Conservation (phyloP, 176 grass and related monocot species). For the Aegilops speltoides region DNA sequence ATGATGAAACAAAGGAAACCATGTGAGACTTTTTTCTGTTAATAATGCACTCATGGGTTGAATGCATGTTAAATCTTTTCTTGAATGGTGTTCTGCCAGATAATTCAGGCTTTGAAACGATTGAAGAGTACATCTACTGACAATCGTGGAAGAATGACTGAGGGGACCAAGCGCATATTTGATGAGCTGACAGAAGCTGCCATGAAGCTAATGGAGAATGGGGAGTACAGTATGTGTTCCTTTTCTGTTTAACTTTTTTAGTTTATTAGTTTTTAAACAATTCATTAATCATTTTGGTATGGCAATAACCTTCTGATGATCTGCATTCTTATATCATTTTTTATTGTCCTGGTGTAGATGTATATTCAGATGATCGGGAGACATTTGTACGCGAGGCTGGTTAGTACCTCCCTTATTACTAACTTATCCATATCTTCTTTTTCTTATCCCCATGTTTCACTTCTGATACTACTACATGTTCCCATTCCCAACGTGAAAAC, state of each 20-base stretch:
- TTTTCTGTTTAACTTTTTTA: constrained; percentile 15
- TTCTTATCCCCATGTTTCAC: not conserved
- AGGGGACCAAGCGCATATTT: constrained; percentile 73
- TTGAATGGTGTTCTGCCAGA: constrained; percentile 35
- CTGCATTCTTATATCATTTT: constrained; percentile 22
- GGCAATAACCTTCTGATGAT: not conserved
- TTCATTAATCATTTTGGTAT: not conserved
- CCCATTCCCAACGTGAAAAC: not conserved
- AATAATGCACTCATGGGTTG: not conserved
- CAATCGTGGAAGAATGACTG: constrained; percentile 72
- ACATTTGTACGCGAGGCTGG: constrained; percentile 88
- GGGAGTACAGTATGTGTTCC: constrained; percentile 69
- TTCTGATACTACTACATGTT: not conserved
- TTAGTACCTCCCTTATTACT: constrained; percentile 43
- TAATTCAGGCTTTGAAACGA: constrained; percentile 88
- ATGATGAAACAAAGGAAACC: not conserved
- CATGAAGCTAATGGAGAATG: constrained; percentile 97
- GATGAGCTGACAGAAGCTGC: constrained; percentile 87
- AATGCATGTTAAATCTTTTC: constrained; percentile 14
- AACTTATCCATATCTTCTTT: not conserved
- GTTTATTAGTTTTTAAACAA: not conserved
- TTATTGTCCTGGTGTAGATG: constrained; percentile 62
- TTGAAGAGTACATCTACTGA: constrained; percentile 76
- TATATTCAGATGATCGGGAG: constrained; percentile 86
- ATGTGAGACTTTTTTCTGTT: not conserved